These are phyloP conservation scores for Linum lewisii DNA, from an alignment of 345 rosid species.

Conservation along the genomic window DNA sequence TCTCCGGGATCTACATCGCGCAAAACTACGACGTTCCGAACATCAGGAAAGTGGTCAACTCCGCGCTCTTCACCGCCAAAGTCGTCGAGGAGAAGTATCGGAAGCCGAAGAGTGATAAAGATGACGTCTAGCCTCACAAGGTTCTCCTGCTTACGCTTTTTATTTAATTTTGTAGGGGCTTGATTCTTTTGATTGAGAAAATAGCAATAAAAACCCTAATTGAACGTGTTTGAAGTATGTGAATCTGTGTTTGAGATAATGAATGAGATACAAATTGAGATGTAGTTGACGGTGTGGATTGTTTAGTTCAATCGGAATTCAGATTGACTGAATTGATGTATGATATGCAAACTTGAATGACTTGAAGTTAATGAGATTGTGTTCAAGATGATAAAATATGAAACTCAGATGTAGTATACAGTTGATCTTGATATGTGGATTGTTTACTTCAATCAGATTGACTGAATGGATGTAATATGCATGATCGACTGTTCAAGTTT, in stretches of 20 bases:
- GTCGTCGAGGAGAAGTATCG: constrained; percentile 54
- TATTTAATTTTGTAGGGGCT: background rate
- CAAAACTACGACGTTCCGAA: constrained; percentile 85
- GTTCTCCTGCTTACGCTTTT: background rate
- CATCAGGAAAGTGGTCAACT: constrained; percentile 45
- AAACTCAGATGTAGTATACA: too few species aligned
- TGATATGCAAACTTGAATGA: background rate
- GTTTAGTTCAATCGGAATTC: background rate
- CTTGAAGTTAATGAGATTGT: background rate
- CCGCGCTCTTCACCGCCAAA: constrained; percentile 45
- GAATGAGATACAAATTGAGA: too few species aligned
- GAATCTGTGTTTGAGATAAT: too few species aligned
- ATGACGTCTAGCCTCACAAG: constrained; percentile 12
- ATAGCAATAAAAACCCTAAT: background rate
- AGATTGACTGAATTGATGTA: background rate
- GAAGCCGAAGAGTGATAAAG: constrained; percentile 45
- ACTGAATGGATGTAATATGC: too few species aligned
- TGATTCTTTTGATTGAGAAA: background rate
- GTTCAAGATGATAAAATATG: too few species aligned
- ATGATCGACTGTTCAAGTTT: too few species aligned
- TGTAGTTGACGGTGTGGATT: too few species aligned
- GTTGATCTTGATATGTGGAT: background rate
- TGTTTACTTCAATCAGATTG: background rate
- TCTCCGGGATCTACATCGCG: constrained; percentile 65
- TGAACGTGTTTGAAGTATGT: too few species aligned